phyloP scores from a whole-genome alignment of 2,329 filamentous ascomycete species.

The Aspergillus viridinutans region DNA sequence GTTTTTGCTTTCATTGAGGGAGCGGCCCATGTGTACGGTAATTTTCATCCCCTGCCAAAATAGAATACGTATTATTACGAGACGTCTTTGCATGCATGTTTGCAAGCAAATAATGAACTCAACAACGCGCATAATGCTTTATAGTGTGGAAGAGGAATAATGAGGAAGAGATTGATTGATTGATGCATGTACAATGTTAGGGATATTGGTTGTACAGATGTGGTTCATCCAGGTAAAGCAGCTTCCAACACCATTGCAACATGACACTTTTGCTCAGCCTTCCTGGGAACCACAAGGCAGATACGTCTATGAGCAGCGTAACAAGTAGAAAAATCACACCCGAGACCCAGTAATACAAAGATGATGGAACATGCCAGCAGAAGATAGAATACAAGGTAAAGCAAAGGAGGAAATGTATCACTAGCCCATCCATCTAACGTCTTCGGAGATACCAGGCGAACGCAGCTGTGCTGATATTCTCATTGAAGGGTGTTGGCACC shows the following conservation, averaged over 20 bases:
- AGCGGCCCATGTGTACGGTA: neutral
- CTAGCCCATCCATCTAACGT: slow-evolving; percentile 50
- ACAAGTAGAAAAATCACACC: slow-evolving; percentile 14
- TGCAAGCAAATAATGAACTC: neutral
- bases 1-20: slow-evolving; percentile 2
- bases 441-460: slow-evolving; percentile 93
- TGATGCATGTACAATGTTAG: slow-evolving; percentile 5
- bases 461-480: slow-evolving; percentile 69
- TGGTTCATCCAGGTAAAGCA: slow-evolving; percentile 3
- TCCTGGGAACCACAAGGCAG: slow-evolving; percentile 16
- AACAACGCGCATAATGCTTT: neutral
- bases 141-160: neutral
- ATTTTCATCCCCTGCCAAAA: neutral
- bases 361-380: slow-evolving; percentile 21
- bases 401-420: slow-evolving; percentile 8
- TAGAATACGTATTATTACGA: neutral
- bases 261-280: slow-evolving; percentile 2
- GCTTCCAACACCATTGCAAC: slow-evolving; percentile 18
- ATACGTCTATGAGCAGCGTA: slow-evolving; percentile 24
- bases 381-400: slow-evolving; percentile 15
- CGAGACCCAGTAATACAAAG: slow-evolving; percentile 37
- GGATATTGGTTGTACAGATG: slow-evolving; percentile 5
- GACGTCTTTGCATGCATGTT: neutral
- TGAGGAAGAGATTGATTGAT: neutral
- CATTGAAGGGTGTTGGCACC: slow-evolving; percentile 76